A percentile compares a stretch with the other conserved stretches of the same genome.
Conservation (phyloP, 257 asterid species). For the Penstemon eatonii region DNA sequence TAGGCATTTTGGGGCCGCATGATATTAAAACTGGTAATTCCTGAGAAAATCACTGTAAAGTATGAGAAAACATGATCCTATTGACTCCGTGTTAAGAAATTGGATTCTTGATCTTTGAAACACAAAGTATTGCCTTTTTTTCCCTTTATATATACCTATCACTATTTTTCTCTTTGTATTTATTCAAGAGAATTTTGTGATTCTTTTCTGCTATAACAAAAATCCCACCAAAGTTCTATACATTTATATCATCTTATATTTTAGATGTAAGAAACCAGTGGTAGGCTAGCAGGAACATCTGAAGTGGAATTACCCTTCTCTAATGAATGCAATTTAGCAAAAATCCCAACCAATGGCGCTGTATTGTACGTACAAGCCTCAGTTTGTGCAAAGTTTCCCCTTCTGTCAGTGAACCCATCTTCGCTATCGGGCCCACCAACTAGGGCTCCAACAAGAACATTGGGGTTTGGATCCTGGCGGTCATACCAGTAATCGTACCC, state of each 20-base stretch:
- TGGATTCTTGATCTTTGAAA: no score
- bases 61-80: no score
- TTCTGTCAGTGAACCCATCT: conserved; percentile 55
- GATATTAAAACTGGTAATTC: no score
- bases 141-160: no score
- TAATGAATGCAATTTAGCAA: conserved; percentile 50
- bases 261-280: conserved; percentile 41
- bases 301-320: conserved; percentile 20
- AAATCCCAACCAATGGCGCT: conserved; percentile 76
- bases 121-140: no score
- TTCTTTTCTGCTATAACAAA: conserved; percentile 19
- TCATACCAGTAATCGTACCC: conserved; percentile 77
- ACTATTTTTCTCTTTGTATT: conserved; percentile 6
- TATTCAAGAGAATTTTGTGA: conserved; percentile 13
- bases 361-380: conserved; percentile 91
- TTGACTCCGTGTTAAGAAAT: no score
- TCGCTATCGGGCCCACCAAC: conserved; percentile 77
- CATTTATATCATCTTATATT: background rate
- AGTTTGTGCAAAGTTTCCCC: conserved; percentile 77
- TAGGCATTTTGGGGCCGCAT: no score
- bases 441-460: conserved; percentile 63
- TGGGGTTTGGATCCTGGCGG: conserved; percentile 54
- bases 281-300: background rate
- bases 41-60: no score
- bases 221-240: conserved; percentile 22